Evolutionary conservation across 192 early-diverging fungal species (phyloP).

Genomic region (Backusella australiensis): DNA sequence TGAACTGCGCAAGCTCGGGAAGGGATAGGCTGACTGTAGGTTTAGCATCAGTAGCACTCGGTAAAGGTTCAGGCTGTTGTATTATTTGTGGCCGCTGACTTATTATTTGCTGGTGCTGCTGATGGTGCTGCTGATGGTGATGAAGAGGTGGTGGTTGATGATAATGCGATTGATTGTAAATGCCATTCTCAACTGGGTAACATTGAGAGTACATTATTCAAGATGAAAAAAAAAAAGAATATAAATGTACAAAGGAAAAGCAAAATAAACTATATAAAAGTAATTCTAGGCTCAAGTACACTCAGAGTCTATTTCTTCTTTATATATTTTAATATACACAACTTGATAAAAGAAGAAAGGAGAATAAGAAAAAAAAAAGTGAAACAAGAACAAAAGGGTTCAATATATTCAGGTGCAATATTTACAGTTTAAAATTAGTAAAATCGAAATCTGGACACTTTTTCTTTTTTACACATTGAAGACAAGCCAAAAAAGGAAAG

Average conservation of each 20-base stretch:
- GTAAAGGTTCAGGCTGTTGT: slow-evolving; percentile 13
- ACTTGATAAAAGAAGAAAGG: not conserved
- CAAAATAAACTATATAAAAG: not conserved
- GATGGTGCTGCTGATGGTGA: not conserved
- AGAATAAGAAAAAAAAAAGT: not conserved
- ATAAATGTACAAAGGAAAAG: not conserved
- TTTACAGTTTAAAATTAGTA: not conserved
- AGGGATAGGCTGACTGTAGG: not conserved
- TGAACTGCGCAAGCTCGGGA: slow-evolving; percentile 50
- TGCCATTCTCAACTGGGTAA: not conserved
- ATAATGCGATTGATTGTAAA: not conserved
- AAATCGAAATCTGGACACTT: not conserved
- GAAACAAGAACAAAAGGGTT: not conserved
- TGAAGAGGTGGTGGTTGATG: not conserved
- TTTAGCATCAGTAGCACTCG: slow-evolving; percentile 19
- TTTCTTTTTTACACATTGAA: not conserved
- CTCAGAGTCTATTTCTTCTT: not conserved
- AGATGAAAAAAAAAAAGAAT: not conserved
- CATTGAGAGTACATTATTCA: slow-evolving; percentile 5
- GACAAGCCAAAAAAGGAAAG: not conserved
- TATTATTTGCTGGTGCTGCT: not conserved
- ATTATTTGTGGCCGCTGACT: not conserved
- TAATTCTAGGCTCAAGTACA: not conserved
- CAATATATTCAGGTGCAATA: not conserved
- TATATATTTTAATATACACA: not conserved